These are phyloP conservation scores for Calvatia gigantea DNA, from an alignment of 768 basidiomycete genomes.

Conservation along the genomic window DNA sequence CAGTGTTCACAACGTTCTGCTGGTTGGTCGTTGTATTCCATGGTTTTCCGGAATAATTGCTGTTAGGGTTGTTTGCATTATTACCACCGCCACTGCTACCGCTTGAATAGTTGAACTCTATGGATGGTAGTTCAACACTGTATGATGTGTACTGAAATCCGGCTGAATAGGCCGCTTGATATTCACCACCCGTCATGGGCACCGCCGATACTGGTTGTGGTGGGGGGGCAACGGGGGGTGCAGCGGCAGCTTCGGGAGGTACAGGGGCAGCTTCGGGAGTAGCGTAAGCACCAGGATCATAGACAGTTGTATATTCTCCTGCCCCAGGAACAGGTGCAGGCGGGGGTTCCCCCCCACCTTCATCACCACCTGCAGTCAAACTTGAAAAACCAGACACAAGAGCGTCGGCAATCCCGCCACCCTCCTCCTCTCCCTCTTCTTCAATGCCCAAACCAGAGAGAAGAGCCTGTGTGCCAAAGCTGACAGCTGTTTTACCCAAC, in stretches of 20 bases:
- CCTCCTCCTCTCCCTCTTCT: background rate
- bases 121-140: background rate
- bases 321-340: background rate
- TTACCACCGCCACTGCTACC: background rate
- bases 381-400: background rate
- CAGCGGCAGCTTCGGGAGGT: background rate
- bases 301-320: background rate
- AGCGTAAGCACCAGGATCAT: background rate
- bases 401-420: background rate
- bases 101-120: background rate
- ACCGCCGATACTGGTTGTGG: background rate
- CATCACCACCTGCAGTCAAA: background rate
- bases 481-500: background rate
- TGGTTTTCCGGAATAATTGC: background rate
- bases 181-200: background rate
- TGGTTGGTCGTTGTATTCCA: too few species aligned
- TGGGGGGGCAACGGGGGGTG: background rate
- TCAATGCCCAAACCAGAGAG: constrained; percentile 4
- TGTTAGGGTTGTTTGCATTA: background rate
- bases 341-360: too few species aligned
- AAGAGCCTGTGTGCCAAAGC: background rate
- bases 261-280: background rate
- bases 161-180: background rate
- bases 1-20: too few species aligned
- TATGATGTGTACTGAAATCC: background rate